Percentiles rank a stretch among this genome's conserved stretches.
phyloP scores from a whole-genome alignment of 2,329 filamentous ascomycete genomes.

The Alternaria sp. region DNA sequence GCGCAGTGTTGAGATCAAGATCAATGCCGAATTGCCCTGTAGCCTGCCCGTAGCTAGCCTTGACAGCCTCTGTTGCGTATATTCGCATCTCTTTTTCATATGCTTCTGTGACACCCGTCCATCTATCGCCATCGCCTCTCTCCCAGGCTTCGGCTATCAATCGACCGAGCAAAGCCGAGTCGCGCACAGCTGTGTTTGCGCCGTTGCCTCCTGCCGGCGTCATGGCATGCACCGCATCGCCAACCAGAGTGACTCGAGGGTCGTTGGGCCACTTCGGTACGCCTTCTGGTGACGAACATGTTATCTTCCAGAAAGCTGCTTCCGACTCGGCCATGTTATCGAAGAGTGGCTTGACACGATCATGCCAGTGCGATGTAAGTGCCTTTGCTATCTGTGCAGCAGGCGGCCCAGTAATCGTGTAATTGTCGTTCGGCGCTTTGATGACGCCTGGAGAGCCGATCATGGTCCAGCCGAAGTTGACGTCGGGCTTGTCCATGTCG shows the following conservation, averaged over 20 bases:
- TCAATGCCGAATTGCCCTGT: slow-evolving; percentile 18
- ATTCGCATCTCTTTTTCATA: slow-evolving; percentile 49
- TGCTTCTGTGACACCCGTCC: slow-evolving; percentile 43
- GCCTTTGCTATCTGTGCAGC: slow-evolving; percentile 65
- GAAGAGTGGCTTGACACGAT: slow-evolving; percentile 62
- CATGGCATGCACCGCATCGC: slow-evolving; percentile 56
- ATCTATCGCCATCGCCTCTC: slow-evolving; percentile 26
- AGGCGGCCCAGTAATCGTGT: slow-evolving; percentile 61
- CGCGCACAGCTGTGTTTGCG: slow-evolving; percentile 54
- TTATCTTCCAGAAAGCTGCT: slow-evolving; percentile 71
- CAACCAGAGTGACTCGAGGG: slow-evolving; percentile 56
- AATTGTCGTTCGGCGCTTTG: slow-evolving; percentile 64
- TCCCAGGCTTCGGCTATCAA: slow-evolving; percentile 38
- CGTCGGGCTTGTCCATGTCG: slow-evolving; percentile 64
- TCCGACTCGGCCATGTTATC: slow-evolving; percentile 64
- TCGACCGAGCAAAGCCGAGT: slow-evolving; percentile 52
- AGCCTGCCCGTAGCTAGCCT: slow-evolving; percentile 57
- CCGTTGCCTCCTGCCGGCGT: slow-evolving; percentile 55
- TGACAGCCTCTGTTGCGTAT: slow-evolving; percentile 52
- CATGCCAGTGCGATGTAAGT: slow-evolving; percentile 63
- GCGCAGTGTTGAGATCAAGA: slow-evolving; percentile 24
- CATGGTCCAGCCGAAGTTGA: slow-evolving; percentile 71
- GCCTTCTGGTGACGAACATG: slow-evolving; percentile 65
- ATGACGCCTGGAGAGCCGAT: slow-evolving; percentile 64
- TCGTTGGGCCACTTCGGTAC: slow-evolving; percentile 67